phyloP scores from a whole-genome alignment of 441 rosid genomes.

The Jatropha multifida region DNA sequence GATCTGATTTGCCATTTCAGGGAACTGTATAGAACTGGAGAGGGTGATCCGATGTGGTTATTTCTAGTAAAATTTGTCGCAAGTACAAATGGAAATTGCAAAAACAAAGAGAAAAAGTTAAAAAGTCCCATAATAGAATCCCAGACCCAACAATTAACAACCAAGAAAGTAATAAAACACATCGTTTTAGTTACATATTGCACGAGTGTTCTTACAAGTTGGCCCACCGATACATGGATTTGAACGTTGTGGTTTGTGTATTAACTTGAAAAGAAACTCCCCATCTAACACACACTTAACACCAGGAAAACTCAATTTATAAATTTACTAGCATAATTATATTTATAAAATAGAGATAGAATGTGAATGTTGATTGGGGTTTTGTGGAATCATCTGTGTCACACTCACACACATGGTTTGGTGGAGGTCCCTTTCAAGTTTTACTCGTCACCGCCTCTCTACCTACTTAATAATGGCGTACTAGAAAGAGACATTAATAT shows the following conservation, averaged over 20 bases:
- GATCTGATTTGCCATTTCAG: background rate
- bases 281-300: too few species aligned
- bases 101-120: background rate
- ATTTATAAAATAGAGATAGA: too few species aligned
- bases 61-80: background rate
- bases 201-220: too few species aligned
- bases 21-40: background rate
- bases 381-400: background rate
- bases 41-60: background rate
- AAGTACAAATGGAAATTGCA: background rate
- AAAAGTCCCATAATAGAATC: too few species aligned
- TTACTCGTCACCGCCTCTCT: slow-evolving; percentile 4
- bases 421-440: slow-evolving; percentile 23
- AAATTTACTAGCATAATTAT: too few species aligned
- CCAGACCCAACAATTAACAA: too few species aligned
- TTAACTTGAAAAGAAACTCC: too few species aligned
- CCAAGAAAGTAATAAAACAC: too few species aligned
- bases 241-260: too few species aligned
- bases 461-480: slow-evolving; percentile 20
- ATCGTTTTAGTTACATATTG: too few species aligned
- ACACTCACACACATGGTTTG: slow-evolving; percentile 4
- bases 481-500: slow-evolving; percentile 20
- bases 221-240: too few species aligned
- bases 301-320: too few species aligned
- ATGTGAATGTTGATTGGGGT: background rate